Percentiles rank a stretch among this genome's conserved stretches.
Conservation (phyloP, 1,139 yeast species). For the Hansenula sp. region DNA sequence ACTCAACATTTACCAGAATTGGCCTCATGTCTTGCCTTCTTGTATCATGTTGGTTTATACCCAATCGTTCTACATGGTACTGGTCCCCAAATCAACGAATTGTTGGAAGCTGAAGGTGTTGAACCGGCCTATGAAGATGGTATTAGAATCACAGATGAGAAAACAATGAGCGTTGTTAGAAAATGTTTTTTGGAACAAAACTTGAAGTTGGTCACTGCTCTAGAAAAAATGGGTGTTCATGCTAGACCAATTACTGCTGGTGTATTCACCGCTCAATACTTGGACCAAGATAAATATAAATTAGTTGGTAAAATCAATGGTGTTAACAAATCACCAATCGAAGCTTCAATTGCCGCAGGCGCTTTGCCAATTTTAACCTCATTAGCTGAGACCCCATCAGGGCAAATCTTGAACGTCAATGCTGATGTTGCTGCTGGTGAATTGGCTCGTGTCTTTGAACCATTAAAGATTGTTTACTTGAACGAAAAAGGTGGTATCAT, state of each 20-base stretch:
- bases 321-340: constrained; percentile 88
- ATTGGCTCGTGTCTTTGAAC: constrained; percentile 93
- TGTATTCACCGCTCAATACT: constrained; percentile 89
- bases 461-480: constrained; percentile 90
- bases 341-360: constrained; percentile 94
- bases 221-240: constrained; percentile 93
- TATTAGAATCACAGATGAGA: constrained; percentile 90
- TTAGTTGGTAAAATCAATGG: constrained; percentile 86
- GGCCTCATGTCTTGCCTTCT: constrained; percentile 92
- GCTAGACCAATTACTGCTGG: constrained; percentile 99
- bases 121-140: constrained; percentile 97
- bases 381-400: constrained; percentile 92
- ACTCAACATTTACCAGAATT: constrained; percentile 90
- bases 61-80: constrained; percentile 98
- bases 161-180: constrained; percentile 95
- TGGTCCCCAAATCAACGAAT: constrained; percentile 96
- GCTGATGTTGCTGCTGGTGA: constrained; percentile 99
- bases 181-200: constrained; percentile 93
- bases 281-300: constrained; percentile 87
- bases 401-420: constrained; percentile 93
- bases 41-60: constrained; percentile 94
- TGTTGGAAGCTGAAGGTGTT: constrained; percentile 89
- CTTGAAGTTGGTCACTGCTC: constrained; percentile 88
- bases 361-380: constrained; percentile 95
- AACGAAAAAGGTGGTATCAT: constrained; percentile 97